Evolutionary conservation across 352 stramenopile species (phyloP).

Genomic region (Discostella stelligera): DNA sequence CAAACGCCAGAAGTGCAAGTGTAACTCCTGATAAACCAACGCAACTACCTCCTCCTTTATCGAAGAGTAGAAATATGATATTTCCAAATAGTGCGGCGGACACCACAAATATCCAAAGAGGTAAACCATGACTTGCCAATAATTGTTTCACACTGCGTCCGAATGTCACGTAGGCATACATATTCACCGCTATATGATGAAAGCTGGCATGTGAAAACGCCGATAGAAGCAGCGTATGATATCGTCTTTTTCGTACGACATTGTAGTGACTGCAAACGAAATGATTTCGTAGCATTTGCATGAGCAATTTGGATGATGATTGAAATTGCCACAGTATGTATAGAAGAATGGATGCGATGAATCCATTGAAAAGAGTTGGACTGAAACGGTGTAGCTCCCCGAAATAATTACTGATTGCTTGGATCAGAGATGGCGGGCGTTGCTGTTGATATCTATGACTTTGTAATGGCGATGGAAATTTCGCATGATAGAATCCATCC

Average conservation of each 20-base stretch:
- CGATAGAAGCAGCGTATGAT: conserved; percentile 51
- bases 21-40: conserved; percentile 69
- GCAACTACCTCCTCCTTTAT: conserved; percentile 46
- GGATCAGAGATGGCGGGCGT: conserved; percentile 29
- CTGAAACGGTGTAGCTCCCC: conserved; percentile 42
- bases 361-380: conserved; percentile 55
- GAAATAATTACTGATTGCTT: conserved; percentile 47
- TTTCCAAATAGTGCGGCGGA: conserved; percentile 48
- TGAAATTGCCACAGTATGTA: conserved; percentile 64
- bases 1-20: conserved; percentile 52
- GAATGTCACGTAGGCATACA: conserved; percentile 59
- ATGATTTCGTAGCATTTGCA: conserved; percentile 38
- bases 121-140: conserved; percentile 19
- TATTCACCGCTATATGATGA: conserved; percentile 62
- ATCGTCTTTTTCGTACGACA: conserved; percentile 34
- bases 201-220: conserved; percentile 65
- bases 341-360: conserved; percentile 43
- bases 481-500: conserved; percentile 24
- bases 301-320: conserved; percentile 15
- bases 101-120: conserved; percentile 57
- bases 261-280: conserved; percentile 64
- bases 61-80: conserved; percentile 45
- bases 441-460: conserved; percentile 5
- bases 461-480: conserved; percentile 14
- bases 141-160: conserved; percentile 40